These are phyloP conservation scores for Clavulina sp. DNA, from an alignment of 768 basidiomycete species.

Conservation along the genomic window DNA sequence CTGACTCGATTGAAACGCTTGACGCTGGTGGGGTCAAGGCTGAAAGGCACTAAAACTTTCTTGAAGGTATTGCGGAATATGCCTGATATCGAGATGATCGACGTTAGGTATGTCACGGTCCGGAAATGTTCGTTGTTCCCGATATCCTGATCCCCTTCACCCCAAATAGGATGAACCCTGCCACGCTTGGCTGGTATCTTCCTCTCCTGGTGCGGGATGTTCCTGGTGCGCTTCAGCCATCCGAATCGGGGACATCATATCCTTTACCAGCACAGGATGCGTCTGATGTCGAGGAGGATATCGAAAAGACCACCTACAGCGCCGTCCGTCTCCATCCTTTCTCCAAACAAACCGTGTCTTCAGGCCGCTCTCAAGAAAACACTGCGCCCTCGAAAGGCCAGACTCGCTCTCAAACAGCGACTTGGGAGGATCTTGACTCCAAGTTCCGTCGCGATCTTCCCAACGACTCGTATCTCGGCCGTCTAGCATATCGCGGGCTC, in stretches of 20 bases:
- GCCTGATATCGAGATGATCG: conserved; percentile 71
- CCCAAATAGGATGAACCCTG: conserved; percentile 71
- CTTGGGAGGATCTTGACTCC: conserved; percentile 63
- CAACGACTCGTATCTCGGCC: conserved; percentile 70
- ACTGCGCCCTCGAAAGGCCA: conserved; percentile 5
- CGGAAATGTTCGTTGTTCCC: conserved; percentile 3
- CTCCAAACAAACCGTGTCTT: not conserved
- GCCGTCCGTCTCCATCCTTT: conserved; percentile 6
- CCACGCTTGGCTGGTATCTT: conserved; percentile 89
- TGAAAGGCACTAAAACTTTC: conserved; percentile 57
- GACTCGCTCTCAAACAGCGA: conserved; percentile 4
- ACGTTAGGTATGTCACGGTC: conserved; percentile 51
- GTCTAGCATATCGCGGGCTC: conserved; percentile 77
- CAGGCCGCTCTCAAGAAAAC: not conserved
- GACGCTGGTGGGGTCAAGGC: conserved; percentile 62
- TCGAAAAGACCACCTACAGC: not conserved
- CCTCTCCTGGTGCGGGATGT: conserved; percentile 61
- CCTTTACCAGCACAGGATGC: not conserved
- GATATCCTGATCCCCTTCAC: not conserved
- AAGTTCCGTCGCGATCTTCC: conserved; percentile 84
- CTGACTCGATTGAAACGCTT: conserved; percentile 64
- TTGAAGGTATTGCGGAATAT: conserved; percentile 54
- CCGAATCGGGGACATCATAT: conserved; percentile 21
- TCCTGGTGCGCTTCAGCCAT: conserved; percentile 49
- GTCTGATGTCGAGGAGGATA: not conserved